A percentile compares a stretch with the other conserved stretches of the same genome.
Conservation (phyloP, 495 filamentous ascomycete species). For the Filosporella fistucella region DNA sequence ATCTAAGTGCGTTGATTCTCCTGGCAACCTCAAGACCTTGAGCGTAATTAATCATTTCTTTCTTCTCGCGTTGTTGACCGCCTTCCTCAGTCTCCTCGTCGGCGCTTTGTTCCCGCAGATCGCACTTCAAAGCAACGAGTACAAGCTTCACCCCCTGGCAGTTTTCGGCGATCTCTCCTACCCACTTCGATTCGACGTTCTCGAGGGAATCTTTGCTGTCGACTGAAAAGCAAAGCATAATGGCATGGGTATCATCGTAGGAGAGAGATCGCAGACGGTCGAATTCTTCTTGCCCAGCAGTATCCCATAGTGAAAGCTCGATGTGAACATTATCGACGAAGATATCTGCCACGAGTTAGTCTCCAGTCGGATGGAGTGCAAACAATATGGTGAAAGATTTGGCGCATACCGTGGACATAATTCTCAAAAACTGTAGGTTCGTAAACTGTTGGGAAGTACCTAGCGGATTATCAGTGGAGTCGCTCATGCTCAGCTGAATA, state of each 20-base stretch:
- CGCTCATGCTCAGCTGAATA: neutral
- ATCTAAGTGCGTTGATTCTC: constrained; percentile 81
- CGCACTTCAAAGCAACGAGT: constrained; percentile 95
- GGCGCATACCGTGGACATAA: constrained; percentile 84
- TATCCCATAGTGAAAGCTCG: constrained; percentile 97
- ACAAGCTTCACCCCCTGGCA: constrained; percentile 92
- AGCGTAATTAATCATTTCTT: constrained; percentile 82
- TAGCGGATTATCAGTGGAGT: constrained; percentile 30
- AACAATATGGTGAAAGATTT: neutral
- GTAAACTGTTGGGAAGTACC: constrained; percentile 97
- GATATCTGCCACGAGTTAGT: constrained; percentile 58
- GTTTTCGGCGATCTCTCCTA: constrained; percentile 95
- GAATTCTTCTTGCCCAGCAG: constrained; percentile 98
- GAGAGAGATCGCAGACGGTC: constrained; percentile 91
- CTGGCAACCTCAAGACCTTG: constrained; percentile 90
- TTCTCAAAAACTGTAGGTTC: constrained; percentile 99
- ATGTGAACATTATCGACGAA: constrained; percentile 96
- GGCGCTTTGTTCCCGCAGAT: constrained; percentile 70
- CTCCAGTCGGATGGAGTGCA: neutral
- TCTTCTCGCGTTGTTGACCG: constrained; percentile 49
- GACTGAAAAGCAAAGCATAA: constrained; percentile 98
- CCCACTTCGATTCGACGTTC: constrained; percentile 98
- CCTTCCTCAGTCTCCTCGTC: constrained; percentile 45
- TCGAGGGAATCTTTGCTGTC: constrained; percentile 94
- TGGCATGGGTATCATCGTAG: constrained; percentile 96